Base-by-base conservation (phyloP, 257 asterid genomes). In the Penstemon eatonii region DNA sequence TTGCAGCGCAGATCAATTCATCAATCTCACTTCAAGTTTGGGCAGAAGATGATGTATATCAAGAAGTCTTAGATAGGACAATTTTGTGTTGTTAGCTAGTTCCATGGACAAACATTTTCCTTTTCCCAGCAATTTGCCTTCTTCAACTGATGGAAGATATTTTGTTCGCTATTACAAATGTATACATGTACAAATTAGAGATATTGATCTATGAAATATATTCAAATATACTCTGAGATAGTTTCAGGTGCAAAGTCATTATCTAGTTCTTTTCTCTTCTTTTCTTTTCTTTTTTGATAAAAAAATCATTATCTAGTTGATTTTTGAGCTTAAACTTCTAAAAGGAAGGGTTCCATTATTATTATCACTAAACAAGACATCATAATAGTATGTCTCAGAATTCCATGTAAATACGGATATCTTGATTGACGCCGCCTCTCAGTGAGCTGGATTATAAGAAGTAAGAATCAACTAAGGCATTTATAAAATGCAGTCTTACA, bases 1-100 rank as follows among this genome's bases (percentile, higher is more conserved):
- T 25, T 25, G 33, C 33, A 25, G 33, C 2, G 2, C 2, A 25
- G 33, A 25, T 4, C 39, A 64, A 12, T 88, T 88, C 54, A 15
- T 60, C 6, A 12, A 70, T 49, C 11, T 83, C 53, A 72, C 79
- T n/a, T 73, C 85, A 19, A 69, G 50, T 3, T 62, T 85, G 55
- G 43, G 66, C 52, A 65, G 57, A 77, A 18, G 1, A 43, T 67
- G 65, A 81, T 15, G 9, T 63, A 36, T 11, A 19, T 42, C 37
- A 18, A 12, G 13, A 36, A 55, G 54, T 38, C 63, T 5, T 43
- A 49, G 66, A 15, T 42, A 36, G 41, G 8, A 57, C 7, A 69
- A 69, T 69, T 58, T 59, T 69, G 33, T 69, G 33, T 69, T 36
- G 39, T 11, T 70, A 47, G 74, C 12, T 69, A 53, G 71, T 18